These are phyloP conservation scores for Spinacia oleracea DNA, from an alignment of 179 eudicot species.

Conservation along the genomic window DNA sequence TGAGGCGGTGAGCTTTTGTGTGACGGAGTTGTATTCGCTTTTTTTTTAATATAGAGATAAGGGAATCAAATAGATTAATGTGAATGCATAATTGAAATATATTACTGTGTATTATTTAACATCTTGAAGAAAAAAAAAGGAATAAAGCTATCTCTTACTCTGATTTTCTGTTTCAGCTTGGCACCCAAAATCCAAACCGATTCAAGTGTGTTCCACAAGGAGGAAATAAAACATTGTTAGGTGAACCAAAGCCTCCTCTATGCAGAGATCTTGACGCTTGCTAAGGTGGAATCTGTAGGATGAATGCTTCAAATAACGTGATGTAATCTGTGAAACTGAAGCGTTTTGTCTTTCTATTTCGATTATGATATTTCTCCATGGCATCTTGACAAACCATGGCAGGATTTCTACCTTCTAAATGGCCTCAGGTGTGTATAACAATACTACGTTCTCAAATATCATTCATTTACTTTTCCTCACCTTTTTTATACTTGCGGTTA, in stretches of 20 bases:
- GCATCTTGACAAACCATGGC: constrained; percentile 79
- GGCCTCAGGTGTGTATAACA: constrained; percentile 75
- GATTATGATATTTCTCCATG: constrained; percentile 87
- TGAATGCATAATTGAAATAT: not conserved
- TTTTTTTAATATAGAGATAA: too few species aligned
- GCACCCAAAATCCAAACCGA: constrained; percentile 83
- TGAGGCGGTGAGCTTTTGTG: not conserved
- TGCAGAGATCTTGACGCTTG: constrained; percentile 96
- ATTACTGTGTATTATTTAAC: not conserved
- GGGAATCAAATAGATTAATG: too few species aligned
- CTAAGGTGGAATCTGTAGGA: constrained; percentile 28
- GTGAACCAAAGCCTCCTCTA: constrained; percentile 91
- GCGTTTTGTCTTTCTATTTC: constrained; percentile 76
- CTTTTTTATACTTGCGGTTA: too few species aligned
- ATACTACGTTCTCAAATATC: too few species aligned
- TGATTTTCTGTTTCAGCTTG: constrained; percentile 51
- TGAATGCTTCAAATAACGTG: constrained; percentile 31
- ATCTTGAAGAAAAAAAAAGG: not conserved
- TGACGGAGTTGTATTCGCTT: not conserved
- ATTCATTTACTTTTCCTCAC: too few species aligned
- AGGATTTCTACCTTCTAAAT: constrained; percentile 78
- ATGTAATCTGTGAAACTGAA: constrained; percentile 78
- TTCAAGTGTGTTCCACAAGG: constrained; percentile 79
- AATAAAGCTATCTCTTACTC: constrained; percentile 9
- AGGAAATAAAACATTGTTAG: constrained; percentile 81